A percentile compares a stretch with the other conserved stretches of the same genome.
Conservation (phyloP, 371 early-diverging fungal species). For the Umbelopsis sp. region DNA sequence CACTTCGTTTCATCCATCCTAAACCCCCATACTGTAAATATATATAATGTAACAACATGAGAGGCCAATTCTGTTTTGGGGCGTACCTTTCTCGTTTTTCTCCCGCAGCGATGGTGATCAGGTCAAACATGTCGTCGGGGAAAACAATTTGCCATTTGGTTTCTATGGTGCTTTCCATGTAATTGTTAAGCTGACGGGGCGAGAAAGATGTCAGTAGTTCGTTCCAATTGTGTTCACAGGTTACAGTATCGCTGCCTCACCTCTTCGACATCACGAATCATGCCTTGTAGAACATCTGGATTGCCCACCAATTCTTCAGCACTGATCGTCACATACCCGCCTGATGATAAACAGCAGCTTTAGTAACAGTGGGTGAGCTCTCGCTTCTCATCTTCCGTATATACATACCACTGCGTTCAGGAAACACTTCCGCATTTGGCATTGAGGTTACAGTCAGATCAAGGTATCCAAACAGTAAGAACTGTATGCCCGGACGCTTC, state of each 20-base stretch:
- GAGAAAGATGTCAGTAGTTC: not conserved
- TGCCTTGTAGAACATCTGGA: not conserved
- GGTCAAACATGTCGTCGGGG: not conserved
- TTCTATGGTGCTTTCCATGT: not conserved
- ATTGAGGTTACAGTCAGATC: not conserved
- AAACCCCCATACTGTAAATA: not conserved
- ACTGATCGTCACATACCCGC: not conserved
- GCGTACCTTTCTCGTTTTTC: not conserved
- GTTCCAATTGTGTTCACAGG: not conserved
- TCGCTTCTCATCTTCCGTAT: too few relatives aligned
- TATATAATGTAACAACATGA: not conserved
- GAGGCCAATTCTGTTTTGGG: not conserved
- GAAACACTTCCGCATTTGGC: not conserved
- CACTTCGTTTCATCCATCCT: not conserved
- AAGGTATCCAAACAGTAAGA: not conserved
- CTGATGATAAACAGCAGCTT: not conserved
- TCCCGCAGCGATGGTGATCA: not conserved
- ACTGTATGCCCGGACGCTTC: not conserved
- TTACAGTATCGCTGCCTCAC: not conserved
- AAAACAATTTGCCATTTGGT: not conserved
- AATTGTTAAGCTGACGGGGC: not conserved
- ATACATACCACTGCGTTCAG: slow-evolving; percentile 9
- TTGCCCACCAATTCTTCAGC: not conserved
- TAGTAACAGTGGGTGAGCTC: too few relatives aligned
- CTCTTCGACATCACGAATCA: not conserved